phyloP scores from a whole-genome alignment of 2,329 filamentous ascomycete species.

The Colletotrichum sp. region DNA sequence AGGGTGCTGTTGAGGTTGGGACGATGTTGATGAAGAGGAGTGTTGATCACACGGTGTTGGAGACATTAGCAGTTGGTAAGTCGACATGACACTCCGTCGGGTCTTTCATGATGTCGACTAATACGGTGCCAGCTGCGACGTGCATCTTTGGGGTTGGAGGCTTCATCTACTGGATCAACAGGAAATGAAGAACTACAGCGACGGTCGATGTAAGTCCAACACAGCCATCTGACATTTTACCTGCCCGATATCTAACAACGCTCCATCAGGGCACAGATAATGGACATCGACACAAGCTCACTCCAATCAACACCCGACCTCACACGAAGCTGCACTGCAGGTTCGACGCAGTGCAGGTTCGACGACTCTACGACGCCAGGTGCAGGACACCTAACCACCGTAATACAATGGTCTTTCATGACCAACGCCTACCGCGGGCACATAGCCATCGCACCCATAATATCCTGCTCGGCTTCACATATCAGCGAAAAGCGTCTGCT shows the following conservation, averaged over 20 bases:
- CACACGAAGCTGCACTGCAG: background rate
- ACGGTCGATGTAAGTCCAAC: background rate
- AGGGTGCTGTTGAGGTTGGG: slow-evolving; percentile 2
- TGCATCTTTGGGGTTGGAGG: slow-evolving; percentile 11
- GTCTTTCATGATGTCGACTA: background rate
- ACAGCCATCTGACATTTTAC: background rate
- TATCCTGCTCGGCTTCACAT: background rate
- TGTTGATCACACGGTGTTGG: slow-evolving; percentile 15
- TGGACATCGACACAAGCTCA: background rate
- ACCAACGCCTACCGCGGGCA: background rate
- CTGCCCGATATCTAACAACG: background rate
- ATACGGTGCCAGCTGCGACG: background rate
- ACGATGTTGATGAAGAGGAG: slow-evolving; percentile 12
- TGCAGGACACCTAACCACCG: background rate
- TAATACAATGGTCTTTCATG: background rate
- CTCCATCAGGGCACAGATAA: background rate
- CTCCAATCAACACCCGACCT: background rate
- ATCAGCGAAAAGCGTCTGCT: background rate
- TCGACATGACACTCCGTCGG: background rate
- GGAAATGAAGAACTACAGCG: background rate
- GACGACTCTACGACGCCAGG: background rate
- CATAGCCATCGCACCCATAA: background rate
- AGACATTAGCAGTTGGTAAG: slow-evolving; percentile 17
- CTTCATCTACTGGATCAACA: slow-evolving; percentile 19
- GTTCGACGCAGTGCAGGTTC: background rate